Evolutionary conservation across 345 rosid species (phyloP), one percentile per base, ranked within the genome.

Genomic region (Litchi chinensis): DNA sequence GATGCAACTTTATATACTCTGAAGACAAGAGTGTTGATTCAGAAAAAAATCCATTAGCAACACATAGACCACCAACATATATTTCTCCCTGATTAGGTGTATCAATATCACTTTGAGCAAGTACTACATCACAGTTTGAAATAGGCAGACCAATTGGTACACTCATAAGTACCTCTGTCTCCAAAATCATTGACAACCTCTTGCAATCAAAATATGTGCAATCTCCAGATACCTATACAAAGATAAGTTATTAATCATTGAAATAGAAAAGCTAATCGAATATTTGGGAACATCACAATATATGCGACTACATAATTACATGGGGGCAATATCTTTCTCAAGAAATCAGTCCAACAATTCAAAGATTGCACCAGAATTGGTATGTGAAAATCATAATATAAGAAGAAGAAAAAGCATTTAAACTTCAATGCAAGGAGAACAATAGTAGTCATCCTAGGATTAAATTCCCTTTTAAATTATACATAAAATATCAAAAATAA

Each of bases 141-240:
- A 96, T 91, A 48, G 97, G 97, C 77, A 86, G 74, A 73, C 99
- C 99, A 87, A 96, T 91, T 10, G 99, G 99, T 79, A 96, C 98
- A 85, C 89, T 91, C 79, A 84, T 68, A 81, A 94, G 79, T 39
- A 79, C 77, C 79, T 86, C 91, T n/a, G 74, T 83, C 82, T 89
- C 89, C 86, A 94, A 86, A 82, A 96, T 83, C 71, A 65, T 72
- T n/a, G 93, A 91, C 89, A 96, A 80, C 82, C 80, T 84, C 81
- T 90, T 86, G 91, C 97, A 96, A 86, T 96, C 98, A 85, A 93
- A 96, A 84, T 88, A 94, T 52, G 90, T 88, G 84, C 97, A 94
- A 83, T 96, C 99, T 72, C 98, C 98, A 75, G 98, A 87, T 62
- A 94, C 99, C 99, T 96, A 81, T 85, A 63, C 40, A 83, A 84